Percentiles rank a stretch among this genome's conserved stretches.
Evolutionary conservation across 139 green algal species (phyloP).

Genomic region (Chlorella sp.): DNA sequence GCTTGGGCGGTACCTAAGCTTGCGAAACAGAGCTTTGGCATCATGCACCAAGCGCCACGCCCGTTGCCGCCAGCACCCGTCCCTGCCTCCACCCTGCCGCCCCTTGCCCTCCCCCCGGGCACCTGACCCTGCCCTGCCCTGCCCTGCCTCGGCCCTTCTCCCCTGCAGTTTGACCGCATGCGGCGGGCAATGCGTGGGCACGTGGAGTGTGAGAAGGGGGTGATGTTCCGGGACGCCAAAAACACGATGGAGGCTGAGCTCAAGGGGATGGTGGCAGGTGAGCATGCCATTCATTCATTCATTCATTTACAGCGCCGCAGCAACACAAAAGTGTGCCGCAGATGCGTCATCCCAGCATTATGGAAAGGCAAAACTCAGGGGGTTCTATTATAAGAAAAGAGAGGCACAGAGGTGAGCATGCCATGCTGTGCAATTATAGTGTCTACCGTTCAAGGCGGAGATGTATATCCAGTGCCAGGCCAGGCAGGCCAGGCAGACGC

Average conservation of each 20-base stretch:
- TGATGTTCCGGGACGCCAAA: not conserved
- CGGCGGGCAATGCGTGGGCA: not conserved
- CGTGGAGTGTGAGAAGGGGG: not conserved
- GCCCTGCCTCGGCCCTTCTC: not conserved
- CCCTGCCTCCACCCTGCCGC: not conserved
- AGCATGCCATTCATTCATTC: too few species aligned
- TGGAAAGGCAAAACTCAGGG: too few species aligned
- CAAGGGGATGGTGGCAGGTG: not conserved
- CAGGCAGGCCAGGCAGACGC: too few species aligned
- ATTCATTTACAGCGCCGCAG: too few species aligned
- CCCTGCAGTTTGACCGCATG: slow-evolving; percentile 19
- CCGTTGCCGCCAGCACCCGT: not conserved
- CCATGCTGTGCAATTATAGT: not conserved
- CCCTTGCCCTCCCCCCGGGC: not conserved
- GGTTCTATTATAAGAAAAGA: too few species aligned
- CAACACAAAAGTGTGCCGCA: too few species aligned
- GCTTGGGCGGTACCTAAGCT: too few species aligned
- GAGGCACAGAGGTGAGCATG: not conserved
- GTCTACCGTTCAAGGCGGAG: too few species aligned
- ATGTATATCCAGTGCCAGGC: not conserved
- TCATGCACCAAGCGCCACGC: not conserved
- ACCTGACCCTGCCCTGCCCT: not conserved
- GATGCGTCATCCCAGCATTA: too few species aligned
- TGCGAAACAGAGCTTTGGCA: too few species aligned
- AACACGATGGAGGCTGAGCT: not conserved